Percentiles rank a stretch among this genome's conserved stretches.
Conservation (phyloP, 805 yeast genomes). For the Pichia thaimueangensis region DNA sequence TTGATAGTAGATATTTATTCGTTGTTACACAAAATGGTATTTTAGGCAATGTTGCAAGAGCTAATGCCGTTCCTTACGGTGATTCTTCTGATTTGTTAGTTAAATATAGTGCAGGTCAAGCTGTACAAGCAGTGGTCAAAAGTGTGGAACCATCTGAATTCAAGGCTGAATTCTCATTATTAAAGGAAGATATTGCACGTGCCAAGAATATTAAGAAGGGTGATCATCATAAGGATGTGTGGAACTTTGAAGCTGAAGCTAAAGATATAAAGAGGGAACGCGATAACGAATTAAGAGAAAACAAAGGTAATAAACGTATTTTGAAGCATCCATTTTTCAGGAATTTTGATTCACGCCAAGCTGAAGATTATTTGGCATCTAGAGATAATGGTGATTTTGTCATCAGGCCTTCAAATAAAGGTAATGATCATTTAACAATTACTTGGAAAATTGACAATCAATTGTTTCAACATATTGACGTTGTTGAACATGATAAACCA, state of each 20-base stretch:
- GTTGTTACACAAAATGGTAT: conserved; percentile 55
- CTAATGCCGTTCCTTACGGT: conserved; percentile 38
- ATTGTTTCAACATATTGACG: conserved; percentile 85
- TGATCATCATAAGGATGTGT: conserved; percentile 52
- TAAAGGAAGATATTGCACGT: conserved; percentile 55
- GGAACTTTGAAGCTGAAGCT: conserved; percentile 77
- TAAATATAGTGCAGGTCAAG: conserved; percentile 59
- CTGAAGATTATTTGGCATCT: conserved; percentile 89
- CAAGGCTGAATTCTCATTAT: conserved; percentile 65
- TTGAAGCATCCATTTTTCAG: conserved; percentile 89
- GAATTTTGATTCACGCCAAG: conserved; percentile 76
- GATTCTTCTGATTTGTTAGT: conserved; percentile 35
- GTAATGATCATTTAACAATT: conserved; percentile 79
- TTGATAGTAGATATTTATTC: conserved; percentile 36
- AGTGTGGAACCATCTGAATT: conserved; percentile 69
- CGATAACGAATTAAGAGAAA: conserved; percentile 56
- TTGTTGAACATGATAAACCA: conserved; percentile 65
- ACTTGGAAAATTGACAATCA: conserved; percentile 96
- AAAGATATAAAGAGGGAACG: conserved; percentile 54
- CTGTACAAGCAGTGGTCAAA: conserved; percentile 75
- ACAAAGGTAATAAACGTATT: conserved; percentile 65
- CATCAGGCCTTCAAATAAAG: conserved; percentile 89
- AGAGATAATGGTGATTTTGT: conserved; percentile 87
- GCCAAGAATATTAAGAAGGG: conserved; percentile 40
- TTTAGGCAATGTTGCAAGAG: conserved; percentile 28